A percentile compares a stretch with the other conserved stretches of the same genome.
Conservation (phyloP, 768 basidiomycete genomes). For the Clavaria fumosa region DNA sequence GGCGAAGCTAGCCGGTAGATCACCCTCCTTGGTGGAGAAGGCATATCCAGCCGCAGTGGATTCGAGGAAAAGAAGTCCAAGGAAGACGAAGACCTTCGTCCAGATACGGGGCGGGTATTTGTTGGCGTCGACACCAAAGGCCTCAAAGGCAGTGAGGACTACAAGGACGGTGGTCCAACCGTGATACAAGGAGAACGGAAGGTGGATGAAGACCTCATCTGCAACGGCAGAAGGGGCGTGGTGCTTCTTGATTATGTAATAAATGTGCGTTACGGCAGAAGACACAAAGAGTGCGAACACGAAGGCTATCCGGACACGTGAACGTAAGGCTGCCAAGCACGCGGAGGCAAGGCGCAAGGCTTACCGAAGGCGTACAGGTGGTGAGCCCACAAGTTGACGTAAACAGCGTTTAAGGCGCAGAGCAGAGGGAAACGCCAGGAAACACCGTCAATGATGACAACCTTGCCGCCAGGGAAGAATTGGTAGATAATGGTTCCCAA, state of each 20-base stretch:
- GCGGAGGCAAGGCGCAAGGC: conserved; percentile 8
- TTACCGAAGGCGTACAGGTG: conserved; percentile 57
- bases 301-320: conserved; percentile 54
- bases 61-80: conserved; percentile 88
- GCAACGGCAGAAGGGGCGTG: conserved; percentile 44
- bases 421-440: conserved; percentile 88
- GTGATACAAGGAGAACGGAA: conserved; percentile 93
- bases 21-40: conserved; percentile 80
- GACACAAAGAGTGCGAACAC: conserved; percentile 79
- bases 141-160: conserved; percentile 70
- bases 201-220: conserved; percentile 85
- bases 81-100: conserved; percentile 93
- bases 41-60: conserved; percentile 88
- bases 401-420: conserved; percentile 74
- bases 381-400: conserved; percentile 74
- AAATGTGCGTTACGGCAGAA: conserved; percentile 69
- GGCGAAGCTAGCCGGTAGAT: conserved; percentile 81
- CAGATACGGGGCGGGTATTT: conserved; percentile 58
- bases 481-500: conserved; percentile 87
- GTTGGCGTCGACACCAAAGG: conserved; percentile 69
- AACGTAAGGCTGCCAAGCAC: conserved; percentile 8
- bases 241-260: conserved; percentile 86
- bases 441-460: conserved; percentile 70
- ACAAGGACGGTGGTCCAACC: conserved; percentile 84
- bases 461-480: conserved; percentile 66